phyloP scores from a whole-genome alignment of 2,329 filamentous ascomycete species.

The Aspergillus terreus region DNA sequence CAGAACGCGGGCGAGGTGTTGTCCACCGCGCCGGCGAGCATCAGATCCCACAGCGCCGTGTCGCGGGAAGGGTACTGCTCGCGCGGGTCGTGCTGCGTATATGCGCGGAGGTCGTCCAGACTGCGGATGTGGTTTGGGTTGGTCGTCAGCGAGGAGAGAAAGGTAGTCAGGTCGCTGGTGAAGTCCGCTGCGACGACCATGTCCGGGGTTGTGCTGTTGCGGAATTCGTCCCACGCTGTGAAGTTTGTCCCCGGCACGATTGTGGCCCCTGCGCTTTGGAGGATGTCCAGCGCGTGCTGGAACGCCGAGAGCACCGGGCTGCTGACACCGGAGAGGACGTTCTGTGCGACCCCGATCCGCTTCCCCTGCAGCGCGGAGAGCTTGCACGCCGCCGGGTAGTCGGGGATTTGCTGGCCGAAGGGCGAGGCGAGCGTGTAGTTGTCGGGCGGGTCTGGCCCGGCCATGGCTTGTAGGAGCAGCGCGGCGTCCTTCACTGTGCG shows the following conservation, averaged over 20 bases:
- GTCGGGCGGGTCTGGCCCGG: conserved; percentile 49
- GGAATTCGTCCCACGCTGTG: conserved; percentile 48
- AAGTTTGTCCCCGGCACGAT: conserved; percentile 61
- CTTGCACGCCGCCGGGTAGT: conserved; percentile 60
- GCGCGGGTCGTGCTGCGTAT: conserved; percentile 50
- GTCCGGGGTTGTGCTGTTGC: conserved; percentile 32
- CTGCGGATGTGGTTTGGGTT: conserved; percentile 57
- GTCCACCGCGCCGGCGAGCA: conserved; percentile 51
- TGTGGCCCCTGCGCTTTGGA: conserved; percentile 55
- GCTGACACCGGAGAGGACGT: conserved; percentile 48
- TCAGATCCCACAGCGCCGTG: conserved; percentile 54
- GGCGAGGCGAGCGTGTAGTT: conserved; percentile 61
- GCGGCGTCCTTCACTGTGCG: conserved; percentile 58
- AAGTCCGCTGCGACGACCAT: conserved; percentile 58
- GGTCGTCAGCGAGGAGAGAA: conserved; percentile 52
- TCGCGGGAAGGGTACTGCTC: conserved; percentile 63
- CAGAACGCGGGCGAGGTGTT: conserved; percentile 58
- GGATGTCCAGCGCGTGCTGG: conserved; percentile 49
- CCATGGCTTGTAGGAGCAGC: conserved; percentile 57
- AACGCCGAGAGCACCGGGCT: conserved; percentile 52
- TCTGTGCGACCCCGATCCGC: conserved; percentile 62
- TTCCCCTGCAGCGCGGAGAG: conserved; percentile 52
- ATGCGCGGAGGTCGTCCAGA: conserved; percentile 51
- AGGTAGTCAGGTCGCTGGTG: conserved; percentile 51
- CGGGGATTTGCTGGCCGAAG: conserved; percentile 46